These are phyloP conservation scores for Xenosphaeropsis pyriputrescens DNA, from an alignment of 2,329 filamentous ascomycete species.

Conservation along the genomic window DNA sequence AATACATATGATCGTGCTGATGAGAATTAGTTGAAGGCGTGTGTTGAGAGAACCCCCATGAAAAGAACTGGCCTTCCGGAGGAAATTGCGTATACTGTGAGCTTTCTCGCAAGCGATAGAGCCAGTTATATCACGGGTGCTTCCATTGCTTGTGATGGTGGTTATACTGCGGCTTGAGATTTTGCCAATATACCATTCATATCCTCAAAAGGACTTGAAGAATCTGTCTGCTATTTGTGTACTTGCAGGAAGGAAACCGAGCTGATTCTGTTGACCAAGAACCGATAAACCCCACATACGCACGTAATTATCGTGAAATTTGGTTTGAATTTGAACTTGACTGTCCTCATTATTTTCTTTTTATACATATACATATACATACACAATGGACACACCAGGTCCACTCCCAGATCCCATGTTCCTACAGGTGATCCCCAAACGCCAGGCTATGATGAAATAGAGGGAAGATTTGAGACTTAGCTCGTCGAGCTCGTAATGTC, in stretches of 20 bases:
- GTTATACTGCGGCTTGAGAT: conserved; percentile 3
- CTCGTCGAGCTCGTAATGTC: conserved; percentile 5
- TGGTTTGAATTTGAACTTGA: no score
- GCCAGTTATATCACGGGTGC: conserved; percentile 10
- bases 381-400: conserved; percentile 6
- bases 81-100: conserved; percentile 9
- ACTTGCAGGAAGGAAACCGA: no score
- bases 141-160: conserved; percentile 9
- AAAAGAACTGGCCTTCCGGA: conserved; percentile 5
- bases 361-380: conserved; percentile 13
- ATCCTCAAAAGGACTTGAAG: no score
- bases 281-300: no score
- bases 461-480: conserved; percentile 16
- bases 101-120: conserved; percentile 11
- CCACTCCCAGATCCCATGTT: conserved; percentile 7
- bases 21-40: conserved; percentile 1
- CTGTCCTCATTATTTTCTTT: no score
- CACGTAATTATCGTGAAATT: no score
- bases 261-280: no score
- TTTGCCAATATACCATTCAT: no score
- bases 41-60: conserved; percentile 5
- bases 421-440: conserved; percentile 11
- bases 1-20: conserved; percentile 1
- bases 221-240: no score
- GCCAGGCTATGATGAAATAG: conserved; percentile 18